A percentile compares a stretch with the other conserved stretches of the same genome.
These are phyloP conservation scores for Scutellospora calospora DNA, from an alignment of 371 early-diverging fungal genomes.

Conservation along the genomic window DNA sequence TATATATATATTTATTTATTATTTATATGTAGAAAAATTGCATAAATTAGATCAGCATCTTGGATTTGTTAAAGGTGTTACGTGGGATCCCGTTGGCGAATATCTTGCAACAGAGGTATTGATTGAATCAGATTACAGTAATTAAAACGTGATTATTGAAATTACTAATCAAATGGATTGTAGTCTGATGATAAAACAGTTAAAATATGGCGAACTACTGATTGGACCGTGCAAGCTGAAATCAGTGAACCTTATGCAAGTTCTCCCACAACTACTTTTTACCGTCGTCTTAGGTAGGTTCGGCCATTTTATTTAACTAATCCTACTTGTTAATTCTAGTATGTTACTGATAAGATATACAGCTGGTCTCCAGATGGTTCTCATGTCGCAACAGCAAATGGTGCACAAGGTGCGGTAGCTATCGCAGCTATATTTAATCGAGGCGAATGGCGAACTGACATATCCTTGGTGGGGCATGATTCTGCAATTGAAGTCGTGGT, in stretches of 20 bases:
- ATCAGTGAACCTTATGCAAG: constrained; percentile 80
- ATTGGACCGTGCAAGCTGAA: constrained; percentile 83
- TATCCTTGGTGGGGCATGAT: constrained; percentile 90
- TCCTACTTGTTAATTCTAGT: not conserved
- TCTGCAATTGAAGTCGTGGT: constrained; percentile 92
- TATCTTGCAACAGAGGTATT: constrained; percentile 91
- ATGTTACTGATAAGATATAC: not conserved
- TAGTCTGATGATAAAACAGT: constrained; percentile 93
- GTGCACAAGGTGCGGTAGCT: constrained; percentile 83
- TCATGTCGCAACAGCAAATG: constrained; percentile 90
- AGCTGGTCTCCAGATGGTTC: constrained; percentile 97
- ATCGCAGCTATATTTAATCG: constrained; percentile 85
- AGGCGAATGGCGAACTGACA: constrained; percentile 81
- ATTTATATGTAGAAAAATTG: constrained; percentile 59
- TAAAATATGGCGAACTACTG: constrained; percentile 86
- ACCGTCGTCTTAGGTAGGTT: constrained; percentile 79
- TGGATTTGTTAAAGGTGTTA: constrained; percentile 95
- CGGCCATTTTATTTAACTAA: no score
- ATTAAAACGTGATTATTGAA: not conserved
- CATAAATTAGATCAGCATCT: constrained; percentile 75
- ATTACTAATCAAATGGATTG: constrained; percentile 16
- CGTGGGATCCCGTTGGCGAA: constrained; percentile 96
- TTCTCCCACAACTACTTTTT: constrained; percentile 86
- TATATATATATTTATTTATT: not conserved
- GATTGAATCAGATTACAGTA: not conserved